Conservation (phyloP, 441 rosid genomes). For the Lepidium campestre region DNA sequence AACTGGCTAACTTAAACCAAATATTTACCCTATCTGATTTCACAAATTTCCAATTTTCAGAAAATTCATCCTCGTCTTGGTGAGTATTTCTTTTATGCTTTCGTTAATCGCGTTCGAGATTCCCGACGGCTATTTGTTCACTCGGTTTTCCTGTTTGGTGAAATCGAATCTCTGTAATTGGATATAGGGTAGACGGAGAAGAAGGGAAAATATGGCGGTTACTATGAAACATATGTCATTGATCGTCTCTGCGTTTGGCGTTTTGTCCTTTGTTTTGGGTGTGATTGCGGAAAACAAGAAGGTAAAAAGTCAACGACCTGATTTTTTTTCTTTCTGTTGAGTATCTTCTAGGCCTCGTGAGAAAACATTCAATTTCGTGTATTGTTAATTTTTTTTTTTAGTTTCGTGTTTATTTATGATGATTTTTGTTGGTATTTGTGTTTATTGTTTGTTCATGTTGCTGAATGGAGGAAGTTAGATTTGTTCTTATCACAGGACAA, state of each 20-base stretch:
- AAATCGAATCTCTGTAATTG: neutral
- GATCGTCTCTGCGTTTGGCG: slow-evolving; percentile 52
- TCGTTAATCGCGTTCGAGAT: too few species aligned
- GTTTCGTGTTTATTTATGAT: neutral
- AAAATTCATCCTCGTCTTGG: slow-evolving; percentile 1
- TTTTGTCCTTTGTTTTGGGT: slow-evolving; percentile 66
- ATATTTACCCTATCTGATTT: neutral
- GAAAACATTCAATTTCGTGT: neutral
- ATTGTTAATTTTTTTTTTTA: neutral
- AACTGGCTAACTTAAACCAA: neutral
- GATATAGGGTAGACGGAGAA: neutral
- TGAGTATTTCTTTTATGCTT: neutral
- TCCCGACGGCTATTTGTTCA: neutral
- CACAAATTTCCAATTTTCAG: neutral
- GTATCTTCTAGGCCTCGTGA: neutral
- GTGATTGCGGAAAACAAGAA: slow-evolving; percentile 90
- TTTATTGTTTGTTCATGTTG: neutral
- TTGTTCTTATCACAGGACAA: neutral
- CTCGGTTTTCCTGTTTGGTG: neutral
- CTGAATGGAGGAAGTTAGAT: neutral
- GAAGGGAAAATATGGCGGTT: slow-evolving; percentile 46
- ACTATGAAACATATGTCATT: slow-evolving; percentile 62
- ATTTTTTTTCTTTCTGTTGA: neutral
- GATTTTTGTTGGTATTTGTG: neutral
- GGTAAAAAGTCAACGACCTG: slow-evolving; percentile 25